phyloP scores from a whole-genome alignment of 1,284 basidiomycete genomes.

The Trametes sp. region DNA sequence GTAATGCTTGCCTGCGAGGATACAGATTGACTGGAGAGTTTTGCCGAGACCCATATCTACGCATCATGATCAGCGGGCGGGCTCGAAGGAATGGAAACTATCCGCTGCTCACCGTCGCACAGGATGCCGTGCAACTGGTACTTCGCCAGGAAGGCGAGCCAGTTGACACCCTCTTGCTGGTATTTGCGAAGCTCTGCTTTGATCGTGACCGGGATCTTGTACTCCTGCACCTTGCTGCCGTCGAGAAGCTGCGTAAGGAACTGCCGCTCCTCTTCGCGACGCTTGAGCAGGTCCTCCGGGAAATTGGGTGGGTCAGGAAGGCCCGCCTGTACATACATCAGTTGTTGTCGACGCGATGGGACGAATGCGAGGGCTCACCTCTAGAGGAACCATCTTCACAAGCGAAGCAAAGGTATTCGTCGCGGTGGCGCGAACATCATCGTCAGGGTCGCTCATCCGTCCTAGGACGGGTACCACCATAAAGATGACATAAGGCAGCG shows the following conservation, averaged over 20 bases:
- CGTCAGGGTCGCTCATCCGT: slow-evolving; percentile 96
- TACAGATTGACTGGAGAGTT: slow-evolving; percentile 98
- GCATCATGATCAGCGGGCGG: neutral
- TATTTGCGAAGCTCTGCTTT: slow-evolving; percentile 97
- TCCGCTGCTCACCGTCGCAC: slow-evolving; percentile 82
- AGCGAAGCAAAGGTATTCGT: slow-evolving; percentile 97
- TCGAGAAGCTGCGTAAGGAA: slow-evolving; percentile 96
- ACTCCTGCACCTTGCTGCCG: slow-evolving; percentile 94
- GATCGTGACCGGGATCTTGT: slow-evolving; percentile 87
- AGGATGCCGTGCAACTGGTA: slow-evolving; percentile 98
- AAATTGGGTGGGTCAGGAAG: slow-evolving; percentile 95
- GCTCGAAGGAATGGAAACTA: neutral
- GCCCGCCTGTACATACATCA: slow-evolving; percentile 70
- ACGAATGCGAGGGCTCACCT: slow-evolving; percentile 58
- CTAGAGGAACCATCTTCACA: slow-evolving; percentile 99
- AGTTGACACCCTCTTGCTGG: slow-evolving; percentile 98
- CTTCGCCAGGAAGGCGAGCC: slow-evolving; percentile 97
- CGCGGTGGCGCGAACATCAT: slow-evolving; percentile 89
- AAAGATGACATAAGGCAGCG: slow-evolving; percentile 97
- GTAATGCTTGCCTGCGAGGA: slow-evolving; percentile 92
- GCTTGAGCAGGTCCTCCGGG: slow-evolving; percentile 88
- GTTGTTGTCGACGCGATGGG: neutral
- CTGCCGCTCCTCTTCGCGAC: slow-evolving; percentile 87
- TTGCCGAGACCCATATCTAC: slow-evolving; percentile 99
- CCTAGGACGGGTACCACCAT: slow-evolving; percentile 96